Evolutionary conservation across 208 protist genomes (phyloP), one percentile per base, ranked within the genome.

Genomic region (Acanthamoeba lenticulata): DNA sequence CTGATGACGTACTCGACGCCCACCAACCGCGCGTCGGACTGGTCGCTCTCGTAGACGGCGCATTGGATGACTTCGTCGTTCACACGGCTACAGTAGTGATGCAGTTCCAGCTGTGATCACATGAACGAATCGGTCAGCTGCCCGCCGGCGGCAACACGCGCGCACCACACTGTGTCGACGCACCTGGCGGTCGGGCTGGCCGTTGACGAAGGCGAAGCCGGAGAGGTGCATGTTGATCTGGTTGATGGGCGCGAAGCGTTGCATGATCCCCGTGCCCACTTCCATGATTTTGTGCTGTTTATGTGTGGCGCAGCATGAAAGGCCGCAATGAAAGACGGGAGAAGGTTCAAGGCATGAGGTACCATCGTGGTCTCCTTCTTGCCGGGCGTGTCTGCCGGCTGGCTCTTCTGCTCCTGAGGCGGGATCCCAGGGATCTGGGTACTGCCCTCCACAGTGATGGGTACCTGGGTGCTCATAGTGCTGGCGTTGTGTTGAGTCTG

Each of bases 141-240:
- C 62, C 62, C 32, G 38, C 7, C 6, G 67, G 15, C 6, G 5
- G 29, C 65, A 21, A 0, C 13, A 42, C 32, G 21, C 65, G 32
- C n/a, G 17, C 65, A 32, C 1, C 5, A 40, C n/a, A 21, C 65
- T 1, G 21, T 55, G 7, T 38, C 32, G n/a, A 9, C n/a, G n/a
- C 40, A 90, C 83, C 83, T 90, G 83, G 3, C 83, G 45, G 17
- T 90, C 83, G 0, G 49, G 83, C 29, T 90, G 45, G n/a, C 55
- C 83, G 32, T 69, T 67, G 29, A 44, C 60, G 83, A 90, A 90
- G 34, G 83, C 83, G 24, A 90, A 67, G 83, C 83, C 83, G 6
- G 49, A 90, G 47, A 90, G 83, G 83, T 90, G 83, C 83, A 90
- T 90, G 83, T 90, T 57, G 49, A 90, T 90, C 49, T 57, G 7